A percentile compares a stretch with the other conserved stretches of the same genome.
Evolutionary conservation across 1,284 basidiomycete species (phyloP).

Genomic region (Apiotrichum veenhuisii): DNA sequence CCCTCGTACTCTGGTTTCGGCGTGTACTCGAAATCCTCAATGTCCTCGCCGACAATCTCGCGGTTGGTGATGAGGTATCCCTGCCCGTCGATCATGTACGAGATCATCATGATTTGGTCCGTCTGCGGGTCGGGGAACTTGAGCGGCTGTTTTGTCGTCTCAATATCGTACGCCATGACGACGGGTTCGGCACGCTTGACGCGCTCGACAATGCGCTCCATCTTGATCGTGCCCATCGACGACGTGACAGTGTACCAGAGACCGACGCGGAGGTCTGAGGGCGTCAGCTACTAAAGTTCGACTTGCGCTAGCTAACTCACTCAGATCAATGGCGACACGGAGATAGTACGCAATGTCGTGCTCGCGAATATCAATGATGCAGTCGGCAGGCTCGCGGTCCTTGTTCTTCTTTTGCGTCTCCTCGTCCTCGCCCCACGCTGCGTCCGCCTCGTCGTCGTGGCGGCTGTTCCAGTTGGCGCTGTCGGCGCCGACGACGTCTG

Average conservation of each 20-base stretch:
- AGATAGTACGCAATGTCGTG: constrained; percentile 98
- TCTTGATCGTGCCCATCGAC: constrained; percentile 71
- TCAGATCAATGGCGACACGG: constrained; percentile 95
- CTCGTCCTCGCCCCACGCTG: constrained; percentile 58
- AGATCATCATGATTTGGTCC: constrained; percentile 99
- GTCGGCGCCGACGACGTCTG: constrained; percentile 82
- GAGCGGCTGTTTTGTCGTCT: constrained; percentile 95
- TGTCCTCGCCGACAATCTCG: constrained; percentile 95
- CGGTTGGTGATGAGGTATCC: constrained; percentile 97
- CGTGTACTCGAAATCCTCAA: constrained; percentile 98
- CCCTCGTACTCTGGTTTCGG: constrained; percentile 98
- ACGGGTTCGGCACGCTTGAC: constrained; percentile 99
- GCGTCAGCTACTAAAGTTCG: not conserved
- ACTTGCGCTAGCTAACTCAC: constrained; percentile 49
- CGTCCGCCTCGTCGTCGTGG: constrained; percentile 50
- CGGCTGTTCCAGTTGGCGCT: constrained; percentile 53
- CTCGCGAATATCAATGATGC: constrained; percentile 90
- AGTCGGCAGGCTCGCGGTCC: constrained; percentile 72
- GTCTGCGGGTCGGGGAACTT: constrained; percentile 96
- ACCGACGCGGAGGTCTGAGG: constrained; percentile 82
- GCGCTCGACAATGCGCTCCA: constrained; percentile 70
- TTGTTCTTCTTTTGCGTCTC: constrained; percentile 55
- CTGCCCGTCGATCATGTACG: constrained; percentile 59
- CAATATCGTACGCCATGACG: constrained; percentile 99
- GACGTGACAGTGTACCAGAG: constrained; percentile 93